These are phyloP conservation scores for Arthrobotrys conoides DNA, from an alignment of 2,329 filamentous ascomycete genomes.

Conservation along the genomic window DNA sequence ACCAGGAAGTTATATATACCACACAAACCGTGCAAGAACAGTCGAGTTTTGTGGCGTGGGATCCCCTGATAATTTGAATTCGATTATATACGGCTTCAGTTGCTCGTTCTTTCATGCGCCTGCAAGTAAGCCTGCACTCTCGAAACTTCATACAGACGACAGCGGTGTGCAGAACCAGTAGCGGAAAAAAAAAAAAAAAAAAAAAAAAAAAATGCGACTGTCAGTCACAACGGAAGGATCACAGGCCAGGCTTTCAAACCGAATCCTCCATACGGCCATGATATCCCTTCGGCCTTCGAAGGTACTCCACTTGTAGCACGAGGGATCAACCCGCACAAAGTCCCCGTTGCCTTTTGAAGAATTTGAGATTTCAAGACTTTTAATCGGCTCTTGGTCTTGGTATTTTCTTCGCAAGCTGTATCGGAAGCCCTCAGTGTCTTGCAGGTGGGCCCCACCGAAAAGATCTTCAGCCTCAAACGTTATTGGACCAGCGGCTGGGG, in stretches of 20 bases:
- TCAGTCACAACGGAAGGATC: slow-evolving; percentile 33
- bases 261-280: slow-evolving; percentile 31
- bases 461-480: slow-evolving; percentile 59
- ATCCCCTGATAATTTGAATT: slow-evolving; percentile 36
- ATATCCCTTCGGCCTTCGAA: slow-evolving; percentile 26
- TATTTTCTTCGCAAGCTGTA: slow-evolving; percentile 22
- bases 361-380: slow-evolving; percentile 51
- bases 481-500: slow-evolving; percentile 32
- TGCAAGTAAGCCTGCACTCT: slow-evolving; percentile 35
- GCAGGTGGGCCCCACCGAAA: slow-evolving; percentile 10
- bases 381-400: slow-evolving; percentile 24
- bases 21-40: slow-evolving; percentile 20
- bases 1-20: slow-evolving; percentile 32
- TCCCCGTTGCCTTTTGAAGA: neutral
- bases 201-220: neutral
- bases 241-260: neutral
- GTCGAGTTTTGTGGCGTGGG: slow-evolving; percentile 15
- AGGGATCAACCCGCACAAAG: slow-evolving; percentile 19
- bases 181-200: neutral
- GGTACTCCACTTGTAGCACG: neutral
- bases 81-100: slow-evolving; percentile 26
- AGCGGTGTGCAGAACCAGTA: neutral
- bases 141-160: slow-evolving; percentile 1
- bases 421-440: slow-evolving; percentile 32
- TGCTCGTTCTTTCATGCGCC: slow-evolving; percentile 22